Evolutionary conservation across 78 protist species (phyloP).

Genomic region (Dictyostelium citrinum): DNA sequence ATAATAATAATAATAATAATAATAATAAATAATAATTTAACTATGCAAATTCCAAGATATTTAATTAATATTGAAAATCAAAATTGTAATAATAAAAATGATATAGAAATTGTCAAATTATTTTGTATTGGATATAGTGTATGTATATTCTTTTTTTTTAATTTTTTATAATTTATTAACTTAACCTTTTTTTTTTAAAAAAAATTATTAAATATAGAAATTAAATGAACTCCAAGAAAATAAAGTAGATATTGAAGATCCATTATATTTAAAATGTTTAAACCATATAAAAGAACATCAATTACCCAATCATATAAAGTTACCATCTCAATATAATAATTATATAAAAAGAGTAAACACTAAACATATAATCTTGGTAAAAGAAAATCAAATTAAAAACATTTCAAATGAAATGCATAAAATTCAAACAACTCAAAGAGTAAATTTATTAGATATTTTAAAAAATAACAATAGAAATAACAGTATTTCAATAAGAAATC

Average conservation of each 20-base stretch:
- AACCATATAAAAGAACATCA: not conserved
- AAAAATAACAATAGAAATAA: not conserved
- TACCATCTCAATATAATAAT: not conserved
- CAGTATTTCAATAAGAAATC: not conserved
- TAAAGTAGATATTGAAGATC: not conserved
- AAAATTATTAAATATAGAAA: not conserved
- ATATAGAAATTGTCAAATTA: not conserved
- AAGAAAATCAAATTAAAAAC: not conserved
- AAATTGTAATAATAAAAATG: too few relatives aligned
- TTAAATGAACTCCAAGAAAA: not conserved
- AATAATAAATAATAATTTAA: too few relatives aligned
- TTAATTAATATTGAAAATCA: not conserved
- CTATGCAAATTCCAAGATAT: not conserved
- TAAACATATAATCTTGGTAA: not conserved
- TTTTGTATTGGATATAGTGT: not conserved
- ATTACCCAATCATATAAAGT: not conserved
- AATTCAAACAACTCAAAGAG: not conserved
- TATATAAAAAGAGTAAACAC: not conserved
- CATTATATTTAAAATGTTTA: not conserved
- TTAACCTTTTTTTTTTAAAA: not conserved
- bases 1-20: not conserved
- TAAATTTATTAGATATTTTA: not conserved
- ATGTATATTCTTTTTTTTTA: not conserved
- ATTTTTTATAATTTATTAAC: not conserved
- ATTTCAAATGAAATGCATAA: not conserved